Base-by-base conservation (phyloP, 805 yeast species). In the Starmerella sp. region DNA sequence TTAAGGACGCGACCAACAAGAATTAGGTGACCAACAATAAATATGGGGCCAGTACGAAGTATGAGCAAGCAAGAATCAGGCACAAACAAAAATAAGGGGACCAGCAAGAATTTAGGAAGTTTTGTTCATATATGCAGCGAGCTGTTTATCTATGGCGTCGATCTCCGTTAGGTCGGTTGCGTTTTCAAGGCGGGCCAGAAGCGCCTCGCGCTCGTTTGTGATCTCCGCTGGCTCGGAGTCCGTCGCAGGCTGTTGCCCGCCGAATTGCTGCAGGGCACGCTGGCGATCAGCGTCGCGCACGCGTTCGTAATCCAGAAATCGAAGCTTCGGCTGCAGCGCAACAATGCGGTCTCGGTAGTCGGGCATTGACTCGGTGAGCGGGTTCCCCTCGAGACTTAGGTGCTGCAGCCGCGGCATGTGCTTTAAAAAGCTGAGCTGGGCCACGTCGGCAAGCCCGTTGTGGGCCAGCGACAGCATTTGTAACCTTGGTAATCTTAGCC, bases 121-220 rank as follows among this genome's bases (percentile, higher is more conserved):
- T 7, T 6, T 28, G 14, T 28, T 42, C 32, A 28, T 13, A 42
- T 15, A 9, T 5, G 45, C 32, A n/a, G 69, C 68, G 46, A 84
- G 69, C 22, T 78, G 72, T 31, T 69, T 71, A 65, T 87, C 95
- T 29, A 89, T 77, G 51, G 79, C 71, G 55, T 82, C 85, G 6
- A 89, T 85, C 59, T 90, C 96, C 6, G 77, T 85, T 55, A 90
- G 65, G 51, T 82, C 80, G 4, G 80, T 75, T 0, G 96, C 95
- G 35, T 69, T 71, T 52, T 75, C 73, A 54, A 90, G 71, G 58
- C 35, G 15, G 8, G 51, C 42, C 74, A 66, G 31, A 68, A 64
- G 51, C 70, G 43, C 22, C 67, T 63, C 17, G 69, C 66, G 48
- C 69, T 69, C 41, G 68, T 68, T 5, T 61, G 61, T 35, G 53